A percentile compares a stretch with the other conserved stretches of the same genome.
phyloP scores from a whole-genome alignment of 148 eudicot genomes.

The Chenopodium suecicum region DNA sequence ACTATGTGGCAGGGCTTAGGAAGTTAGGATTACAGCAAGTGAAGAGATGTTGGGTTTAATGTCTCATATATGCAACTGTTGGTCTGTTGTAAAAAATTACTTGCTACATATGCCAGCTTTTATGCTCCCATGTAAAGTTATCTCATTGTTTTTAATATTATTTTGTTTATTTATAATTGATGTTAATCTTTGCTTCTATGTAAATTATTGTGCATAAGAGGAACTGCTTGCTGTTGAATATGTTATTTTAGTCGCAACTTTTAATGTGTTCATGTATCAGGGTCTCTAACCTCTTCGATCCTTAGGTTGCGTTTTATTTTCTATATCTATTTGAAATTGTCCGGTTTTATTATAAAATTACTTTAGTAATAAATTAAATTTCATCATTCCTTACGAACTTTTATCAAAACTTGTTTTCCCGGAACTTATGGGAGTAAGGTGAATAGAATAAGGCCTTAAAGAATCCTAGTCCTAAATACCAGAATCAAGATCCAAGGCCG shows the following conservation, averaged over 20 bases:
- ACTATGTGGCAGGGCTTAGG: neutral
- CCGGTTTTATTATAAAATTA: too few species aligned
- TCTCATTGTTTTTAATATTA: neutral
- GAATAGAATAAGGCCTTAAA: too few species aligned
- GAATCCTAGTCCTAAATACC: too few species aligned
- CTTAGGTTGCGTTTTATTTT: too few species aligned
- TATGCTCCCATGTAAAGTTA: neutral
- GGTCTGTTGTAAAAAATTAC: neutral
- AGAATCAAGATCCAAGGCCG: too few species aligned
- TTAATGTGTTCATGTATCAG: too few species aligned
- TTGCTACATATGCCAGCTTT: neutral
- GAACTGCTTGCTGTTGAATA: neutral
- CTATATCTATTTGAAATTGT: too few species aligned
- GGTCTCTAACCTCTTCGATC: too few species aligned
- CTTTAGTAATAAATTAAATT: too few species aligned
- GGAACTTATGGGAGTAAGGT: too few species aligned
- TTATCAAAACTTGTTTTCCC: too few species aligned
- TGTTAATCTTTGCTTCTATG: neutral
- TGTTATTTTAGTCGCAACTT: neutral
- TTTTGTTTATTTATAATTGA: neutral
- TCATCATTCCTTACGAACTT: too few species aligned
- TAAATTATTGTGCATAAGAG: constrained; percentile 12
- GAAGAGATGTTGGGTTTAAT: neutral
- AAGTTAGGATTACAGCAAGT: neutral
- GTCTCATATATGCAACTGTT: neutral